Evolutionary conservation across 306 rosid species (phyloP), one percentile per base, ranked within the genome.

Genomic region (Dryas alaskensis): DNA sequence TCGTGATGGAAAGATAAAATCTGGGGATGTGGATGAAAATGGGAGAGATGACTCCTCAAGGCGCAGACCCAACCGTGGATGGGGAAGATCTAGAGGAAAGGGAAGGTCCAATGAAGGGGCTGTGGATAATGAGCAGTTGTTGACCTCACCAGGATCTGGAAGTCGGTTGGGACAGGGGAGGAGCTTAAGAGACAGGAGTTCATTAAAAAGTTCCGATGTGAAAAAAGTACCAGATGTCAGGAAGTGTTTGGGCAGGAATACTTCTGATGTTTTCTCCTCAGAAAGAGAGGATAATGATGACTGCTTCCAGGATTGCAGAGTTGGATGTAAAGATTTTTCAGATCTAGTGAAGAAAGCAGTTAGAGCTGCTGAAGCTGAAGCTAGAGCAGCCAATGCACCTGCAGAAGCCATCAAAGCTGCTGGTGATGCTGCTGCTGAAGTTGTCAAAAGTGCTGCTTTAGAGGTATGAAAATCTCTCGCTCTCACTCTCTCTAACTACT

Each of bases 341-440:
- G 89, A 90, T 81, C 72, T 87, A 46, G 98, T 92, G 13, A 92
- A 80, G 81, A 92, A 86, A 81, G 99, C 98, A 43, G 96, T 95
- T 67, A 83, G 71, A 80, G 88, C 98, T 43, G 98, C 99, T 1
- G 96, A 95, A 85, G 96, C 90, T 70, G 98, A 92, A 85, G 99
- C 99, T 6, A 85, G 96, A 69, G 85, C 98, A 74, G 99, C 91
- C 68, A 79, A 83, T 88, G 98, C 99, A 60, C 97, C 98, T 76
- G 96, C 69, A 68, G 99, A 95, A 78, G 99, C 99, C 53, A 84
- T 92, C 31, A 92, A 86, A 81, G 97, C 96, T 65, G 99, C 97
- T 49, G 98, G 97, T 63, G 99, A 90, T 84, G 92, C 96, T 76
- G 99, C 98, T 73, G 99, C 93, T 5, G 99, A 95, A 81, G 89